Evolutionary conservation across 352 stramenopile species (phyloP).

Genomic region (Blastocystis sp.): DNA sequence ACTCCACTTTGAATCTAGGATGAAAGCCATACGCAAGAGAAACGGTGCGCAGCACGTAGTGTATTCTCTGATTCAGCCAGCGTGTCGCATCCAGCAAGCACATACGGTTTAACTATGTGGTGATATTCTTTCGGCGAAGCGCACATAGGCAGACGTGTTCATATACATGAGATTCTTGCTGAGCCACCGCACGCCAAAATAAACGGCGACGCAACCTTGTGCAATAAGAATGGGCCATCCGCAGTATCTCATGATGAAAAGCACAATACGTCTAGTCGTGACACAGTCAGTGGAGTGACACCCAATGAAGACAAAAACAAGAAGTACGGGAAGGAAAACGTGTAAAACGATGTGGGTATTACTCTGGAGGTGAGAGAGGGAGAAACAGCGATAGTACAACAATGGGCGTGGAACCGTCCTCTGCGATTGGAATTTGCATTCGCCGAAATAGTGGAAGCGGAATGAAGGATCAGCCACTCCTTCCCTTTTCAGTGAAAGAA

Average conservation of each 20-base stretch:
- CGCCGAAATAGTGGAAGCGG: too few species aligned
- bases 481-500: too few species aligned
- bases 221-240: not conserved
- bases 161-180: slow-evolving; percentile 39
- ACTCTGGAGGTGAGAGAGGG: too few species aligned
- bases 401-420: too few species aligned
- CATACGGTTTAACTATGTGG: slow-evolving; percentile 18
- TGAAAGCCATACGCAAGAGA: not conserved
- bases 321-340: not conserved
- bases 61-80: not conserved
- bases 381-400: too few species aligned
- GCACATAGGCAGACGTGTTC: not conserved
- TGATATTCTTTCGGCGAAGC: not conserved
- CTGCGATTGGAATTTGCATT: too few species aligned
- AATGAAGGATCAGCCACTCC: too few species aligned
- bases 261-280: not conserved
- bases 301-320: not conserved
- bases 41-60: not conserved
- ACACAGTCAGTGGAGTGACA: not conserved
- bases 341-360: too few species aligned
- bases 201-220: not conserved
- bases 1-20: slow-evolving; percentile 12
- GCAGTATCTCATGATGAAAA: not conserved
- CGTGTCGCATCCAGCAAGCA: slow-evolving; percentile 29
- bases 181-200: slow-evolving; percentile 24